A percentile compares a stretch with the other conserved stretches of the same genome.
phyloP scores from a whole-genome alignment of 352 stramenopile genomes.

The Phytophthora tubulina region DNA sequence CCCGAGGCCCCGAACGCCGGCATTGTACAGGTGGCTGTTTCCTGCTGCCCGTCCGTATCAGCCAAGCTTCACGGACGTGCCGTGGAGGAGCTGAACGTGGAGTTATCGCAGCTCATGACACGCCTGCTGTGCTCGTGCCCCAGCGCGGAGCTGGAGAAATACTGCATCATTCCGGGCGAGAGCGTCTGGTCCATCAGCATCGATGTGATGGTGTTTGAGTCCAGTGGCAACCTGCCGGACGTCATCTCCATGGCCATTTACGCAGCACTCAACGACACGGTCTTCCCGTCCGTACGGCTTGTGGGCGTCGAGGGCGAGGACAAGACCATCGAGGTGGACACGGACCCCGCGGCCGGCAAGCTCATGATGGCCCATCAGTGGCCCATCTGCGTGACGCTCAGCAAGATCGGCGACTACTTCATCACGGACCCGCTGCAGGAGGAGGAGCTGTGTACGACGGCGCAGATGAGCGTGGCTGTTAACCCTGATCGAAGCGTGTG shows the following conservation, averaged over 20 bases:
- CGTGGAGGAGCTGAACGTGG: constrained; percentile 80
- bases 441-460: constrained; percentile 81
- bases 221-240: constrained; percentile 75
- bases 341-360: constrained; percentile 65
- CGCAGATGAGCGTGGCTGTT: constrained; percentile 79
- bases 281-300: constrained; percentile 77
- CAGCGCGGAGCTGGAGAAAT: constrained; percentile 59
- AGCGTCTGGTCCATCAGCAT: constrained; percentile 80
- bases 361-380: constrained; percentile 65
- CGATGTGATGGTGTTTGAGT: constrained; percentile 86
- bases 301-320: constrained; percentile 80
- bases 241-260: constrained; percentile 86
- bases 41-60: constrained; percentile 79
- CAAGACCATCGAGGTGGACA: constrained; percentile 82
- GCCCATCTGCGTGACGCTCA: constrained; percentile 81
- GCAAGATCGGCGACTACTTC: constrained; percentile 77
- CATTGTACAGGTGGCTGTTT: constrained; percentile 63
- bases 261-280: constrained; percentile 80
- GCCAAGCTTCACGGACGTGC: constrained; percentile 75
- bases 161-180: constrained; percentile 77
- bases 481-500: constrained; percentile 68
- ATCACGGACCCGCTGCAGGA: constrained; percentile 77
- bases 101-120: constrained; percentile 84
- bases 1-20: constrained; percentile 60
- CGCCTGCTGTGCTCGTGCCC: constrained; percentile 66